Base-by-base conservation (phyloP, 176 grass and related monocot species). In the Themeda triandra region DNA sequence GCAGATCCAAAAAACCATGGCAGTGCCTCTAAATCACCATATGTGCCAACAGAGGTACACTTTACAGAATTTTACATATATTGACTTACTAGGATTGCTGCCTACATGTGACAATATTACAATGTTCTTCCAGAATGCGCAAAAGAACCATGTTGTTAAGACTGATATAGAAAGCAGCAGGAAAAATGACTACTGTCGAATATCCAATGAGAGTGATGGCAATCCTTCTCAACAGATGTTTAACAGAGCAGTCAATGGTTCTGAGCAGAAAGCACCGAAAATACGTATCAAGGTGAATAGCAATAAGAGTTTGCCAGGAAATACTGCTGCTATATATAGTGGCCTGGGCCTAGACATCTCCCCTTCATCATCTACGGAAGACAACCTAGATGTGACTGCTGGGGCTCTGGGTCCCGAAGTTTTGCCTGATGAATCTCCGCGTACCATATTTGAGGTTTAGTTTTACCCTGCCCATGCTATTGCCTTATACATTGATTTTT, bases 281-380 rank as follows among this genome's bases (percentile, higher is more conserved):
- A 85, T 94, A 84, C 67, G 72, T 76, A 91, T 94, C 71, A 94
- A 87, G 68, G 83, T 94, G 59, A 90, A 82, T 69, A 80, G 4
- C 70, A 80, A 84, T 84, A 82, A 53, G 70, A 82, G 18, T 41
- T 82, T 91, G 62, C 23, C 71, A 87, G 84, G 77, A 89, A 89
- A 89, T 78, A 91, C 85, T 87, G 86, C 92, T 87, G 92, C 84
- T 79, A 89, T 91, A 27, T 91, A 94, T 62, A 94, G 89, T 82
- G 89, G 92, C 23, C 51, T 94, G 67, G 92, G 92, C 33, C 86
- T 94, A 65, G 81, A 94, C 66, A 89, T 89, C 89, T 94, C 92
- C 80, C 92, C 92, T 63, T 91, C 89, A 19, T 94, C 92, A 56
- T 94, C 92, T 46, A 69, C 56, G 12, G 89, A 89, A 72, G 89